A percentile compares a stretch with the other conserved stretches of the same genome.
phyloP scores from a whole-genome alignment of 2,329 filamentous ascomycete genomes.

The Aspergillus flavus region DNA sequence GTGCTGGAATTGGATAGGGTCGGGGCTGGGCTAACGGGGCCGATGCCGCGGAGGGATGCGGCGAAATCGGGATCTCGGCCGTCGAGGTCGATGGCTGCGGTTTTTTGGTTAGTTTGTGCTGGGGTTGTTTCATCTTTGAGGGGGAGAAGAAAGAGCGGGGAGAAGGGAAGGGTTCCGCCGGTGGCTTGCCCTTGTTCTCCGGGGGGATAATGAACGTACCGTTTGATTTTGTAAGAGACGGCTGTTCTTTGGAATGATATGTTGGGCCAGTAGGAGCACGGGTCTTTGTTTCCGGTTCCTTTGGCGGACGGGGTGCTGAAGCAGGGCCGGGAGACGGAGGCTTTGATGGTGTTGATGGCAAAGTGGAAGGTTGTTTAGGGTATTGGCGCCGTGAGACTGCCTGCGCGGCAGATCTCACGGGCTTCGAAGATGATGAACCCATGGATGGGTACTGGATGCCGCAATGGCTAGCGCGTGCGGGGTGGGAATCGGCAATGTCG shows the following conservation, averaged over 20 bases:
- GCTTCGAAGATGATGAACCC: slow-evolving; percentile 64
- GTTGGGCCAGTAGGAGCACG: slow-evolving; percentile 26
- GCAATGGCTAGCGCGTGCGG: neutral
- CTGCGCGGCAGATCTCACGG: slow-evolving; percentile 51
- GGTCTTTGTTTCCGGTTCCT: slow-evolving; percentile 10
- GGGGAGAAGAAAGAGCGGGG: neutral
- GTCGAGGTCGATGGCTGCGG: slow-evolving; percentile 60
- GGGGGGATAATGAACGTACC: slow-evolving; percentile 27
- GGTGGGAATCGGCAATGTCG: neutral
- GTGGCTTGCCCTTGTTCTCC: neutral
- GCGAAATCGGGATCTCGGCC: slow-evolving; percentile 68
- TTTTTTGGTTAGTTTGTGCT: slow-evolving; percentile 1
- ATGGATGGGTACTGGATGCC: slow-evolving; percentile 41
- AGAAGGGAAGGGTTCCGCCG: neutral
- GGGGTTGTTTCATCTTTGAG: slow-evolving; percentile 1
- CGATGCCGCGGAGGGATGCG: slow-evolving; percentile 72
- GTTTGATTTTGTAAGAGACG: slow-evolving; percentile 35
- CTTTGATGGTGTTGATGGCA: slow-evolving; percentile 35
- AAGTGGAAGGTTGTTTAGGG: slow-evolving; percentile 49
- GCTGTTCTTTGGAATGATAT: slow-evolving; percentile 40
- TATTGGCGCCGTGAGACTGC: slow-evolving; percentile 58
- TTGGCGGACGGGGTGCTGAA: slow-evolving; percentile 10
- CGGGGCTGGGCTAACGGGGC: slow-evolving; percentile 60
- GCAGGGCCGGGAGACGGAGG: slow-evolving; percentile 37
- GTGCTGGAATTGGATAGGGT: slow-evolving; percentile 59